Conservation (phyloP, 805 yeast genomes). For the Candida maris region DNA sequence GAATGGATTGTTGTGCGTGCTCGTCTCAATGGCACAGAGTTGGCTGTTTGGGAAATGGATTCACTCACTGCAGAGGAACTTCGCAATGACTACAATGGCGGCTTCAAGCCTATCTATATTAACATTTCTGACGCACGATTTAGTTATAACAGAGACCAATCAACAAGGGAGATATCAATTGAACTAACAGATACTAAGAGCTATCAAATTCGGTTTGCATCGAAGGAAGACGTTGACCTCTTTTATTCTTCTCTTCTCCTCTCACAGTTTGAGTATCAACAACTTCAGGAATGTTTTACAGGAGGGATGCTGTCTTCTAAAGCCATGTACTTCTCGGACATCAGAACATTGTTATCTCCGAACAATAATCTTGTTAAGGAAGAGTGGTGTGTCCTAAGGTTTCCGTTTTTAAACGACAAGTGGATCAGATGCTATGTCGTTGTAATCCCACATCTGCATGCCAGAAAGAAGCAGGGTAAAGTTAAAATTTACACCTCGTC, state of each 20-base stretch:
- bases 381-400: constrained; percentile 63
- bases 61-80: constrained; percentile 25
- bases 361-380: constrained; percentile 43
- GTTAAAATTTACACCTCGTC: constrained; percentile 51
- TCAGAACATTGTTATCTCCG: constrained; percentile 53
- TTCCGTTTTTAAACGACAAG: constrained; percentile 53
- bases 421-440: constrained; percentile 57
- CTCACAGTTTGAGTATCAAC: constrained; percentile 53
- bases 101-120: constrained; percentile 47
- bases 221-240: constrained; percentile 25
- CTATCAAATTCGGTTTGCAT: constrained; percentile 24
- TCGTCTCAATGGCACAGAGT: constrained; percentile 48
- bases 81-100: constrained; percentile 33
- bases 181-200: constrained; percentile 23
- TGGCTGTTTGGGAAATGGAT: constrained; percentile 45
- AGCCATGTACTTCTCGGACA: constrained; percentile 54
- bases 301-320: constrained; percentile 59
- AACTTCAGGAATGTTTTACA: constrained; percentile 59
- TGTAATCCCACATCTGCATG: constrained; percentile 42
- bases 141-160: constrained; percentile 10
- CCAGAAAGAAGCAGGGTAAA: constrained; percentile 43
- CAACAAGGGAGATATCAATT: constrained; percentile 14
- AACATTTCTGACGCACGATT: constrained; percentile 46
- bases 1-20: constrained; percentile 27
- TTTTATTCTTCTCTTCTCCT: constrained; percentile 46